phyloP scores from a whole-genome alignment of 1,284 basidiomycete genomes.

The Ceratobasidium sp. region DNA sequence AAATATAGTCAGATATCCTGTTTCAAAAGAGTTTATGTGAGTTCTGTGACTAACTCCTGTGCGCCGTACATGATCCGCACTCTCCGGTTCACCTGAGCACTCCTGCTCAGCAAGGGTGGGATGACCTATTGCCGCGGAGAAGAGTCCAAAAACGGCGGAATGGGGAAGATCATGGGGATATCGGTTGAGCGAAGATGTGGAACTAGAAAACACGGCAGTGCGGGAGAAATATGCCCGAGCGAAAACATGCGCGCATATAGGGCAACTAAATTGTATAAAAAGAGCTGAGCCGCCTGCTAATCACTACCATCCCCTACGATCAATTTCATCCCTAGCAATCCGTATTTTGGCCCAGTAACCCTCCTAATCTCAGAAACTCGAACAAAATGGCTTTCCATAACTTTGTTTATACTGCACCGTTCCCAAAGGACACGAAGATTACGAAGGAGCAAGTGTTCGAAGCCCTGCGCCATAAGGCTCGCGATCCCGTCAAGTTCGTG shows the following conservation, averaged over 20 bases:
- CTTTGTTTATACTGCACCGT: slow-evolving; percentile 18
- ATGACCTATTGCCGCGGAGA: not conserved
- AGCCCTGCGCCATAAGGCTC: slow-evolving; percentile 18
- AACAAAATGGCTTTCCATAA: not conserved
- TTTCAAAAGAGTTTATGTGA: not conserved
- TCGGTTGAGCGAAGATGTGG: not conserved
- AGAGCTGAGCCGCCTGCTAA: not conserved
- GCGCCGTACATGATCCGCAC: no score
- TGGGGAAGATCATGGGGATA: not conserved
- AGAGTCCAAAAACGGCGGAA: not conserved
- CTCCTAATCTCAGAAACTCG: not conserved
- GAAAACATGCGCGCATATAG: not conserved
- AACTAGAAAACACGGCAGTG: not conserved
- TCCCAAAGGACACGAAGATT: slow-evolving; percentile 28
- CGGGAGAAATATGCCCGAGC: not conserved
- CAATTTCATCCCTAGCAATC: not conserved
- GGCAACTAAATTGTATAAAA: not conserved
- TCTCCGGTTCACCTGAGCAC: not conserved
- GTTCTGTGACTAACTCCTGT: no score
- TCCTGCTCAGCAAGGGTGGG: not conserved
- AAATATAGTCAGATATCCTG: not conserved
- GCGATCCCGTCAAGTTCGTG: slow-evolving; percentile 6
- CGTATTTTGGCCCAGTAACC: not conserved
- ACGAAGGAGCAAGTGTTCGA: slow-evolving; percentile 20
- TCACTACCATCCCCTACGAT: not conserved